Percentiles rank a stretch among this genome's conserved stretches.
Conservation (phyloP, 2,329 filamentous ascomycete genomes). For the Aspergillus clavatus region DNA sequence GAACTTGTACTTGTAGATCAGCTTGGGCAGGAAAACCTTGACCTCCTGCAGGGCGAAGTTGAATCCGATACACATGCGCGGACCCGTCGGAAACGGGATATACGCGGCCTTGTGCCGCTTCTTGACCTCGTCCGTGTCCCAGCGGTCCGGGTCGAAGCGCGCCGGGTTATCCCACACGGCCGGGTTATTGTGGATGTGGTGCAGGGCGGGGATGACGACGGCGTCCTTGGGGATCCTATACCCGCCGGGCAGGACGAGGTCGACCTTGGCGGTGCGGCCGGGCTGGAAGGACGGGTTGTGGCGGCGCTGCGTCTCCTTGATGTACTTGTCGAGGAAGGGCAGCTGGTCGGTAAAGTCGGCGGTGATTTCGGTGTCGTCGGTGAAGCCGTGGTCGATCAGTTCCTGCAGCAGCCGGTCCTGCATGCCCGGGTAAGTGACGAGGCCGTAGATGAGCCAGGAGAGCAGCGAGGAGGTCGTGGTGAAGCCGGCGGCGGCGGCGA, state of each 20-base stretch:
- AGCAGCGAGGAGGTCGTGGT: slow-evolving; percentile 55
- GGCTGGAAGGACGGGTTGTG: slow-evolving; percentile 61
- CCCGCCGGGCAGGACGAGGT: slow-evolving; percentile 56
- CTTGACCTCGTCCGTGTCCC: slow-evolving; percentile 53
- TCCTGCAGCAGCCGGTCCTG: slow-evolving; percentile 56
- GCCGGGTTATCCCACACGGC: slow-evolving; percentile 55
- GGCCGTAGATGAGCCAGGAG: slow-evolving; percentile 53
- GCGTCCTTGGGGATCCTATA: slow-evolving; percentile 51
- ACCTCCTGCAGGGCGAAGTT: slow-evolving; percentile 60
- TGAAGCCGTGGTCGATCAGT: slow-evolving; percentile 48
- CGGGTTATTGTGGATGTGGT: slow-evolving; percentile 49
- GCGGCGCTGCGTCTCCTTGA: slow-evolving; percentile 58
- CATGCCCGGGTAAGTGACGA: slow-evolving; percentile 50
- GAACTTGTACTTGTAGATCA: slow-evolving; percentile 58
- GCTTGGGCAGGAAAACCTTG: slow-evolving; percentile 53
- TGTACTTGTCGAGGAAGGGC: slow-evolving; percentile 37
- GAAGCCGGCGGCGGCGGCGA: slow-evolving; percentile 55
- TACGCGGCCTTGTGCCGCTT: slow-evolving; percentile 50
- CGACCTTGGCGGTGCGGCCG: slow-evolving; percentile 52
- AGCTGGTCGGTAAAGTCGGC: slow-evolving; percentile 48
- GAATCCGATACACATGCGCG: slow-evolving; percentile 58
- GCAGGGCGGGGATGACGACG: slow-evolving; percentile 50
- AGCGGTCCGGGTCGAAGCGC: slow-evolving; percentile 56
- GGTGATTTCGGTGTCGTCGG: slow-evolving; percentile 42
- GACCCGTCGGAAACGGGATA: slow-evolving; percentile 56